Evolutionary conservation across 768 basidiomycete genomes (phyloP), one percentile per base, ranked within the genome.

Genomic region (Rhizopogon vinicolor): DNA sequence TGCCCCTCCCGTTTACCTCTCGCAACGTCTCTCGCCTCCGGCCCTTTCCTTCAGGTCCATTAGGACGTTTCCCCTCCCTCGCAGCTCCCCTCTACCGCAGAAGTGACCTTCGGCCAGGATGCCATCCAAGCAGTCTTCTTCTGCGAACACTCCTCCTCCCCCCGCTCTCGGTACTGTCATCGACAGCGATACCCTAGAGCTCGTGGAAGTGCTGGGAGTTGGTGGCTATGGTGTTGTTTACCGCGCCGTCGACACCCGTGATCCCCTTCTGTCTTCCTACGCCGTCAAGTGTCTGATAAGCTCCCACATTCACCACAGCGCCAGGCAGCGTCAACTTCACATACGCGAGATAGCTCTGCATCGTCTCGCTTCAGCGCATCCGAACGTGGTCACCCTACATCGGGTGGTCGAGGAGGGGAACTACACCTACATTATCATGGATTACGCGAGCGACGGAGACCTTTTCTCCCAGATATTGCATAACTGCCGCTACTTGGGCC

Each of bases 181-280:
- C 76, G 92, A 95, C 78, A 79, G 83, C 59, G 86, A 85, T 61
- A 75, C 83, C 48, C 83, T 98, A 56, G 82, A 93, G 71, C 86
- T 98, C 57, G 82, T 89, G 62, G 84, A 89, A 63, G 81, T 95
- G 59, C 83, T 98, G 49, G 96, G 96, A 37, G 83, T 89, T 35
- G 96, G 96, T 12, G 95, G 95, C 22, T 98, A 97, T 67, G 96
- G 96, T 53, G 86, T 94, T 62, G 96, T 98, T 10, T 97, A 96
- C 70, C 88, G 90, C 54, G 95, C 92, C 25, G 76, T 89, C 56
- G 89, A 90, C 66, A 70, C 74, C 12, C 65, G 60, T 53, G 74
- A 79, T 61, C 72, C 76, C 40, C 74, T 76, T 44, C 73, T 69
- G 18, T 73, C 75, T 60, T 86, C 84, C 53, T 93, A 83, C 70